phyloP scores from a whole-genome alignment of 176 grass and related monocot species.

The Triticum monococcum region DNA sequence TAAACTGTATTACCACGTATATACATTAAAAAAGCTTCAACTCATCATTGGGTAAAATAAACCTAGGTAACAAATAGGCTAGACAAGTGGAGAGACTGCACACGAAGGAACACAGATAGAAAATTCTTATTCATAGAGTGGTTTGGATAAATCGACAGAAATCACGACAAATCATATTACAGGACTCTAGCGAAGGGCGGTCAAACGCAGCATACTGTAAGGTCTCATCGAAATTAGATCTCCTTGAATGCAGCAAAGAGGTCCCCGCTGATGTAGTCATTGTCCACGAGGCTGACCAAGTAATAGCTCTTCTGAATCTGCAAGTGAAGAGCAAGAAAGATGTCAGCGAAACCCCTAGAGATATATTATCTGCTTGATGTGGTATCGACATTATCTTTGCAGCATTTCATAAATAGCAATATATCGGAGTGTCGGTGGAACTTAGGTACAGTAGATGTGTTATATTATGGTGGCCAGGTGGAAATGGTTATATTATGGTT shows the following conservation, averaged over 20 bases:
- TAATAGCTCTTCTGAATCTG: conserved; percentile 68
- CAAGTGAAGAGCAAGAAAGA: conserved; percentile 2
- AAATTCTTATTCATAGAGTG: conserved; percentile 37
- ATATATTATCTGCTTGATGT: neutral
- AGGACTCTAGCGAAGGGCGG: neutral
- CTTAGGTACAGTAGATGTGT: neutral
- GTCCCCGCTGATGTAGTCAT: conserved; percentile 70
- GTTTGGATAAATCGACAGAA: conserved; percentile 27
- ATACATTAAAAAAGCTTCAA: neutral
- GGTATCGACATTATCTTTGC: neutral
- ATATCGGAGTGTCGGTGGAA: neutral
- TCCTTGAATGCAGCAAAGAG: conserved; percentile 69
- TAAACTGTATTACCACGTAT: neutral
- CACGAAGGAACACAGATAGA: neutral
- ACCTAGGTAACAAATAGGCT: too few relatives aligned
- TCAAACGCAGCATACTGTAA: neutral
- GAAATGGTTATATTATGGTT: neutral
- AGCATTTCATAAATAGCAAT: neutral
- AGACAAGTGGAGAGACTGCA: neutral
- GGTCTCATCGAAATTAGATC: conserved; percentile 33
- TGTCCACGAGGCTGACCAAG: conserved; percentile 81
- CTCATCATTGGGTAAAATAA: neutral
- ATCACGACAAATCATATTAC: conserved; percentile 10
- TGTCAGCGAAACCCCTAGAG: neutral
- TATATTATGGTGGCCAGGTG: neutral